Conservation (phyloP, 371 early-diverging fungal species). For the Dinochytrium kinnereticum region DNA sequence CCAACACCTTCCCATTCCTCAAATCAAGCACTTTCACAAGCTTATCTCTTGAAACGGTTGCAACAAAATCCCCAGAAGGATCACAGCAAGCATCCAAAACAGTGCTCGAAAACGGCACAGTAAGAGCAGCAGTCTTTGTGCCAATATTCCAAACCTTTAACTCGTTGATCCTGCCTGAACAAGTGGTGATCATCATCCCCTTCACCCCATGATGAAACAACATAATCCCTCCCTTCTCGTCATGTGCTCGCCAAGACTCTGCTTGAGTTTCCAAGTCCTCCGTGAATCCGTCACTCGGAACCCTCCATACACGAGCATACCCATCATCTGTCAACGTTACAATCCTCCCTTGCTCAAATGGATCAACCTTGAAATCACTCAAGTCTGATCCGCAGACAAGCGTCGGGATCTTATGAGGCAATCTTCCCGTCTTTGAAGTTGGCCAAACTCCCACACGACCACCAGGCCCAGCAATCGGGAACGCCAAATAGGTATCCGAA, state of each 20-base stretch:
- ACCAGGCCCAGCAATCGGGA: constrained; percentile 78
- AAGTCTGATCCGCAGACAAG: constrained; percentile 46
- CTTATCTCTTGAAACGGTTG: constrained; percentile 66
- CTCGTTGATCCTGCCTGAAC: constrained; percentile 35
- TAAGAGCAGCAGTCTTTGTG: constrained; percentile 19
- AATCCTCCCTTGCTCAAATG: constrained; percentile 57
- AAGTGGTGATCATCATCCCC: constrained; percentile 53
- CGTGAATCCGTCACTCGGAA: constrained; percentile 62
- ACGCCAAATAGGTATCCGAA: constrained; percentile 66
- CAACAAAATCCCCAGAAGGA: constrained; percentile 67
- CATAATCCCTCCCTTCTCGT: constrained; percentile 63
- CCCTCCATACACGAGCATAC: constrained; percentile 71
- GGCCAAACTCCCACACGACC: constrained; percentile 78
- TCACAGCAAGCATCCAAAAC: constrained; percentile 66
- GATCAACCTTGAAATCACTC: constrained; percentile 69
- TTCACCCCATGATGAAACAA: constrained; percentile 69
- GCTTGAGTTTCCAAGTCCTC: constrained; percentile 28
- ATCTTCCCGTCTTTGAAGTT: constrained; percentile 67
- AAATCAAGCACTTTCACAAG: constrained; percentile 69
- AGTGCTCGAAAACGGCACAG: constrained; percentile 33
- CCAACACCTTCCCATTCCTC: constrained; percentile 60
- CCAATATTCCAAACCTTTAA: constrained; percentile 38
- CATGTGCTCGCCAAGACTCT: constrained; percentile 38
- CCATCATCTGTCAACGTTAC: constrained; percentile 73
- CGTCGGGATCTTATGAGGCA: constrained; percentile 66